phyloP scores from a whole-genome alignment of 805 yeast genomes.

The Pichia exigua region DNA sequence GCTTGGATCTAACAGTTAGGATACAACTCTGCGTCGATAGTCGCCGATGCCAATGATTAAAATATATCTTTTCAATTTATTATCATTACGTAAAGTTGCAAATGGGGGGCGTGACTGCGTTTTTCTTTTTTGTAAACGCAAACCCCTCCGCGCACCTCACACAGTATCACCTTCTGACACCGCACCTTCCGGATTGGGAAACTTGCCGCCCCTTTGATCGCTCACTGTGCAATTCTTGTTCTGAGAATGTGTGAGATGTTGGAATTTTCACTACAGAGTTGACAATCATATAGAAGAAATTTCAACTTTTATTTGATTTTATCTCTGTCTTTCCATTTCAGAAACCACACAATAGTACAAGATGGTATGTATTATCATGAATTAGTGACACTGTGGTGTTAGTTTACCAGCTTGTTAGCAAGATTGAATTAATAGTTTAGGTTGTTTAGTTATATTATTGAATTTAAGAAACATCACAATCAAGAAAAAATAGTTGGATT shows the following conservation, averaged over 20 bases:
- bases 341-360: slow-evolving; percentile 8
- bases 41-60: no score
- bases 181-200: not conserved
- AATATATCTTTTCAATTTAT: no score
- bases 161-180: not conserved
- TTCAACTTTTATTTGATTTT: not conserved
- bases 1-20: no score
- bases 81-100: no score
- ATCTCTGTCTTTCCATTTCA: not conserved
- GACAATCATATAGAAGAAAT: not conserved
- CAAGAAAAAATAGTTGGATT: no score
- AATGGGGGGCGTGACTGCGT: not conserved
- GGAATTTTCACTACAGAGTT: not conserved
- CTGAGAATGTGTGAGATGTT: not conserved
- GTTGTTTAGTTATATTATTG: not conserved
- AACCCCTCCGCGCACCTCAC: not conserved
- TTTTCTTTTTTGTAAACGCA: not conserved
- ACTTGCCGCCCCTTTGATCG: not conserved
- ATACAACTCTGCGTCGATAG: no score
- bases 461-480: not conserved
- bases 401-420: not conserved
- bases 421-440: not conserved
- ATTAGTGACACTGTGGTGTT: not conserved
- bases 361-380: slow-evolving; percentile 5
- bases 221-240: not conserved